A percentile compares a stretch with the other conserved stretches of the same genome.
Conservation (phyloP, 2,329 filamentous ascomycete genomes). For the Aspergillus neoniger region DNA sequence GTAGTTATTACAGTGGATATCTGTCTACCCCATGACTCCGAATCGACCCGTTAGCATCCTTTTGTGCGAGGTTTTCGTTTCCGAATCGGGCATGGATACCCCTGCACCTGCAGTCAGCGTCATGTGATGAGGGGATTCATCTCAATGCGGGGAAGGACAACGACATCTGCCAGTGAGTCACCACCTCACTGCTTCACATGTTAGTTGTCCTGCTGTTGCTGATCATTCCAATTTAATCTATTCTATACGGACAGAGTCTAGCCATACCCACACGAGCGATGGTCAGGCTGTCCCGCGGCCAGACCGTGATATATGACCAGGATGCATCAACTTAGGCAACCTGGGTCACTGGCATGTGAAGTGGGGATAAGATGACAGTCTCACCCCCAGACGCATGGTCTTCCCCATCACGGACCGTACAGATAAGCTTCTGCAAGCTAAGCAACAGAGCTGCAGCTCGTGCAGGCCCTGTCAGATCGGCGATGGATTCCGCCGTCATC, state of each 20-base stretch:
- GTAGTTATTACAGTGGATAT: too few relatives aligned
- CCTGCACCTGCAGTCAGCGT: neutral
- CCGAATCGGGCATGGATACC: neutral
- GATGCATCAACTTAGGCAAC: neutral
- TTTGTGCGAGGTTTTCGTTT: neutral
- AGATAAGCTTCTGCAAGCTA: constrained; percentile 7
- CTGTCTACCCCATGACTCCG: neutral
- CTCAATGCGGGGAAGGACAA: neutral
- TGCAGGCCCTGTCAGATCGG: neutral
- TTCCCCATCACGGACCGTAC: neutral
- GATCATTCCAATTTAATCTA: too few relatives aligned
- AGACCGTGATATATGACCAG: neutral
- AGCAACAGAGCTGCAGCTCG: neutral
- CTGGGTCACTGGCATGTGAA: neutral
- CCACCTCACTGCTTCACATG: neutral
- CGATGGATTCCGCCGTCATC: neutral
- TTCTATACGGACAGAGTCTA: neutral
- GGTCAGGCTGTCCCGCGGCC: neutral
- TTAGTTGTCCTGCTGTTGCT: neutral
- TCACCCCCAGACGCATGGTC: neutral
- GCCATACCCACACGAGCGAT: neutral
- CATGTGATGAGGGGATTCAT: neutral
- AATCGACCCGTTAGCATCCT: neutral
- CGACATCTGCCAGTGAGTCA: neutral
- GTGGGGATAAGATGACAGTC: constrained; percentile 1